These are phyloP conservation scores for Petunia axillaris DNA, from an alignment of 257 asterid species.

Conservation along the genomic window DNA sequence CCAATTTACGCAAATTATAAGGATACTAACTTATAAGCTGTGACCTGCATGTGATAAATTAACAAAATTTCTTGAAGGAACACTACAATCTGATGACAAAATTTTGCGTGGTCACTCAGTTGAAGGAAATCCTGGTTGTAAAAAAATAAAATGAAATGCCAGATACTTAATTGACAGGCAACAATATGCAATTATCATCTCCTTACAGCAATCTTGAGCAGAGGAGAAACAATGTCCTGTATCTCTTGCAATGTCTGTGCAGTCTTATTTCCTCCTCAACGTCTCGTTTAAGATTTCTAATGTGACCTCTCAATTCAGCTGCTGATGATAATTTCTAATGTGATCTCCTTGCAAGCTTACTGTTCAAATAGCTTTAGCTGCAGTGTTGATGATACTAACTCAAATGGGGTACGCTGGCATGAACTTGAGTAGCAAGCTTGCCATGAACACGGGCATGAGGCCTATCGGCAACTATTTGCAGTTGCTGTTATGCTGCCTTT, in stretches of 20 bases:
- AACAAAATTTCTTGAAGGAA: constrained; percentile 21
- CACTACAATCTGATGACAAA: constrained; percentile 18
- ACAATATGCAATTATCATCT: constrained; percentile 40
- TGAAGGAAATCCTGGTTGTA: neutral
- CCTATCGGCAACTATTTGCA: no score
- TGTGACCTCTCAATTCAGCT: constrained; percentile 45
- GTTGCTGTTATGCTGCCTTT: no score
- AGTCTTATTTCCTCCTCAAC: constrained; percentile 82
- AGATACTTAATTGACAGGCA: neutral
- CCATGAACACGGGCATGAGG: no score
- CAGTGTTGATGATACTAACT: no score
- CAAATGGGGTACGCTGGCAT: no score
- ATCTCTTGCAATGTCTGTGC: constrained; percentile 74
- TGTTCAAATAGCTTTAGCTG: no score
- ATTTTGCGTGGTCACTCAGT: neutral
- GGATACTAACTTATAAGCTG: neutral
- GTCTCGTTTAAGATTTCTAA: constrained; percentile 81
- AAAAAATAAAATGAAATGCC: neutral
- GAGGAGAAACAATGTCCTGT: constrained; percentile 80
- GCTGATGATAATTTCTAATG: constrained; percentile 29
- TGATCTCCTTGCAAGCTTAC: no score
- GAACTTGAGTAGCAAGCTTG: no score
- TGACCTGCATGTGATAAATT: neutral
- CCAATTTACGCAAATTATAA: neutral
- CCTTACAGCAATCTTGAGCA: constrained; percentile 77